phyloP scores from a whole-genome alignment of 495 filamentous ascomycete genomes.

The Aspergillus asperescens region DNA sequence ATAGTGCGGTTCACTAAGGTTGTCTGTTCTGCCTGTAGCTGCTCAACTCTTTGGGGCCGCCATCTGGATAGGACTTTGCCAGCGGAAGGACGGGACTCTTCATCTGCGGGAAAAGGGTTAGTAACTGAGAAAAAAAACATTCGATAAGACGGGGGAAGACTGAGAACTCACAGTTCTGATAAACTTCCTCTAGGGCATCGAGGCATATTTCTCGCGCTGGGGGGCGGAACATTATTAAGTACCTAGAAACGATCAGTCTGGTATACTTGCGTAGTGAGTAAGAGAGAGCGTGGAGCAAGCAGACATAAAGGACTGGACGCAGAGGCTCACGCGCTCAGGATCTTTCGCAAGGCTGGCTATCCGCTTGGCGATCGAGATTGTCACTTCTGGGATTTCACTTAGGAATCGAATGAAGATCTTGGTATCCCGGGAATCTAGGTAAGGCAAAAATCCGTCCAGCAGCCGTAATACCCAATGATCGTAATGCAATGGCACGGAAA shows the following conservation, averaged over 20 bases:
- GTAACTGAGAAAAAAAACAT: neutral
- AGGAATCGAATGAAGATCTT: conserved; percentile 85
- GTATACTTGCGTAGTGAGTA: neutral
- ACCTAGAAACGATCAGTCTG: conserved; percentile 41
- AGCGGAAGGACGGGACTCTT: conserved; percentile 43
- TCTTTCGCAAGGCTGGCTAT: conserved; percentile 81
- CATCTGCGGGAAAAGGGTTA: conserved; percentile 28
- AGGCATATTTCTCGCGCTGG: conserved; percentile 76
- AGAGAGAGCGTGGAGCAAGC: conserved; percentile 18
- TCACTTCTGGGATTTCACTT: conserved; percentile 83
- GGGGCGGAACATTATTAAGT: conserved; percentile 79
- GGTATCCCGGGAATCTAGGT: conserved; percentile 74
- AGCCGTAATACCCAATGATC: conserved; percentile 73
- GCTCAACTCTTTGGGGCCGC: conserved; percentile 31
- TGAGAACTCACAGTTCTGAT: conserved; percentile 52
- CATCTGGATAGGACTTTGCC: conserved; percentile 41
- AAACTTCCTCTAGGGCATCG: conserved; percentile 79
- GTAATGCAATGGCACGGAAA: conserved; percentile 54
- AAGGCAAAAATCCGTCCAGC: conserved; percentile 81
- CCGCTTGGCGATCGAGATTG: conserved; percentile 59
- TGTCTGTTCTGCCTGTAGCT: conserved; percentile 16
- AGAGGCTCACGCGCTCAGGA: conserved; percentile 68
- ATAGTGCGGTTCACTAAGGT: conserved; percentile 13
- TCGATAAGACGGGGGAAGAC: neutral
- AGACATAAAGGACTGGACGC: conserved; percentile 57